A percentile compares a stretch with the other conserved stretches of the same genome.
Conservation (phyloP, 2,329 filamentous ascomycete genomes). For the Berkeleyomyces rouxiae region DNA sequence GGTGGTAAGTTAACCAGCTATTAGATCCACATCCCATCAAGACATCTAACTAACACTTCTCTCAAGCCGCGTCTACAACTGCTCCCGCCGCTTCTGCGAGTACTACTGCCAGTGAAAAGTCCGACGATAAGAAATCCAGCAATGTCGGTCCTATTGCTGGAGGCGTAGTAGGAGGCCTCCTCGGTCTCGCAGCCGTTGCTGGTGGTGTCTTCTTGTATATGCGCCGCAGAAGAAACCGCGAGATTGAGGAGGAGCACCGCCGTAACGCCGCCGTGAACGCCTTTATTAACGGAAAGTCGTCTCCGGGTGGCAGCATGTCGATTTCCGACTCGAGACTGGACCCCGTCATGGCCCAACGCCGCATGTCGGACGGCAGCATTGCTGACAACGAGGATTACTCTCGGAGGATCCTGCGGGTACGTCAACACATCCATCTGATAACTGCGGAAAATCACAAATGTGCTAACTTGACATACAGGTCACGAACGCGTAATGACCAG, state of each 20-base stretch:
- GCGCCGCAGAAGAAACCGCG: constrained; percentile 56
- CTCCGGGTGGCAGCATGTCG: constrained; percentile 47
- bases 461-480: constrained; percentile 24
- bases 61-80: constrained; percentile 13
- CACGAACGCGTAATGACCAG: constrained; percentile 36
- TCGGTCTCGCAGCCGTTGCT: constrained; percentile 47
- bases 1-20: constrained; percentile 3
- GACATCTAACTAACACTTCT: constrained; percentile 1
- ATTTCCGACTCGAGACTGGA: constrained; percentile 75
- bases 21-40: neutral
- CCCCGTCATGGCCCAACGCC: constrained; percentile 64
- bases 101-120: constrained; percentile 7
- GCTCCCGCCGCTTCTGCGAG: constrained; percentile 18
- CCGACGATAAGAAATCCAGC: constrained; percentile 25
- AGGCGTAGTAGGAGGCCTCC: constrained; percentile 70
- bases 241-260: constrained; percentile 71
- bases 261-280: constrained; percentile 63
- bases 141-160: constrained; percentile 74
- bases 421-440: constrained; percentile 18
- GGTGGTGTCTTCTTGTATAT: constrained; percentile 59
- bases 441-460: neutral
- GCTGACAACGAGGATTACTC: constrained; percentile 96
- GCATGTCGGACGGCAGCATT: constrained; percentile 88
- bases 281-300: constrained; percentile 51
- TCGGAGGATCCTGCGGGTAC: constrained; percentile 82